Evolutionary conservation across 1,139 yeast genomes (phyloP), one percentile per base, ranked within the genome.

Genomic region (Sporopachydermia cereana): DNA sequence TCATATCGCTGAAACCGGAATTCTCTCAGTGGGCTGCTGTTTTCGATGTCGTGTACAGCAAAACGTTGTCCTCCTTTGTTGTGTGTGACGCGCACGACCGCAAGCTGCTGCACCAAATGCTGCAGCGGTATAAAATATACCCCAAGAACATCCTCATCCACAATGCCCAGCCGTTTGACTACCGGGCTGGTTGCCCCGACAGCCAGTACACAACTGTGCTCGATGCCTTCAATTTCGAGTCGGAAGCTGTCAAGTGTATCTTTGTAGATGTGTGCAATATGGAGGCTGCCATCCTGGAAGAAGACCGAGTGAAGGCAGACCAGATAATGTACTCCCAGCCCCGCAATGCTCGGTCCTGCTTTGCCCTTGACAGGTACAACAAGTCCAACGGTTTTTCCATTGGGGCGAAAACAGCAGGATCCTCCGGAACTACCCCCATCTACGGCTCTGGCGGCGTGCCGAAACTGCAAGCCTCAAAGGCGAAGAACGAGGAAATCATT

Each of bases 61-160:
- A 67, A 16, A 61, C 76, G 0, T 60, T 85, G 17, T 76, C 72
- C 42, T 68, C 88, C 0, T 88, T 85, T 59, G 67, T 84, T 31
- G 96, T 85, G 1, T 68, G 72, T 39, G 75, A 74, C 55, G 75
- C 71, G 44, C 69, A 69, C 41, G 98, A 91, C 57, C 71, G 80
- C 46, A 61, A 62, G 36, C 49, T 63, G 3, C 61, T 91, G 23
- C 66, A 67, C 14, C 49, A 58, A 0, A 60, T 82, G 3, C 62
- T 83, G 51, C 60, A 59, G 41, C 55, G 57, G 25, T 63, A 64
- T 50, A 53, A 57, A 1, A 53, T 64, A 16, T 34, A 34, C 22
- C 39, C 39, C 5, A 5, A 21, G 22, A 34, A 34, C 17, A 34
- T 34, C n/a, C 18, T 34, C 18, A 34, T 34, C 39, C 39, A 34